These are phyloP conservation scores for Leccinum uliginosum DNA, from an alignment of 768 basidiomycete species.

Conservation along the genomic window DNA sequence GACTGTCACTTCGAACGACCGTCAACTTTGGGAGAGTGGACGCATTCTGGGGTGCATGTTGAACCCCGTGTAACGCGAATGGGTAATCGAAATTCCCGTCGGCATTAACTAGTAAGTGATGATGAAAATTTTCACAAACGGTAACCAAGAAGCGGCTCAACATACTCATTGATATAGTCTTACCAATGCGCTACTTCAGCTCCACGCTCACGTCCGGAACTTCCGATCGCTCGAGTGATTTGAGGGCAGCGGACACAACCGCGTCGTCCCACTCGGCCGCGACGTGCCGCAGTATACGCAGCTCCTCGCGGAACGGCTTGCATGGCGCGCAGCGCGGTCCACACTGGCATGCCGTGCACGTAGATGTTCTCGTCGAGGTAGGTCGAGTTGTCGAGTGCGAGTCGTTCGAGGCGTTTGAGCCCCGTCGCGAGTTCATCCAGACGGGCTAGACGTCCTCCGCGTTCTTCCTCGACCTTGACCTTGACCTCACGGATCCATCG, in stretches of 20 bases:
- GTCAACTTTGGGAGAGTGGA: too few relatives aligned
- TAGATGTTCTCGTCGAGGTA: conserved; percentile 94
- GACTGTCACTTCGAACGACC: too few relatives aligned
- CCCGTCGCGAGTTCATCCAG: conserved; percentile 89
- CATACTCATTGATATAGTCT: conserved; percentile 72
- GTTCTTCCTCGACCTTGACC: conserved; percentile 92
- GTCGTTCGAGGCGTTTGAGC: conserved; percentile 85
- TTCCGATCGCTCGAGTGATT: too few relatives aligned
- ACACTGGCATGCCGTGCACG: conserved; percentile 85
- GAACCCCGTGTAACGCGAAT: neutral
- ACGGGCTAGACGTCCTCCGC: conserved; percentile 91
- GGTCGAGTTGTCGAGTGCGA: conserved; percentile 85
- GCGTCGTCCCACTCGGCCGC: conserved; percentile 68
- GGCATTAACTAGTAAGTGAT: conserved; percentile 53
- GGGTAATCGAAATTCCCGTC: conserved; percentile 63
- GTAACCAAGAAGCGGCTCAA: conserved; percentile 31
- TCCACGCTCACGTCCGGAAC: too few relatives aligned
- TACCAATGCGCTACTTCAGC: conserved; percentile 76
- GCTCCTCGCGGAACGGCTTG: conserved; percentile 82
- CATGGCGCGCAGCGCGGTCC: conserved; percentile 87
- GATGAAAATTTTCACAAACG: conserved; percentile 1
- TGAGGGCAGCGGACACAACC: conserved; percentile 34
- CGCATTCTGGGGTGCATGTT: too few relatives aligned
- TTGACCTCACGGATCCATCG: conserved; percentile 97
- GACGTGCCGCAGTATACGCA: conserved; percentile 75